Evolutionary conservation across 352 stramenopile species (phyloP).

Genomic region (Globisporangium barbulae): DNA sequence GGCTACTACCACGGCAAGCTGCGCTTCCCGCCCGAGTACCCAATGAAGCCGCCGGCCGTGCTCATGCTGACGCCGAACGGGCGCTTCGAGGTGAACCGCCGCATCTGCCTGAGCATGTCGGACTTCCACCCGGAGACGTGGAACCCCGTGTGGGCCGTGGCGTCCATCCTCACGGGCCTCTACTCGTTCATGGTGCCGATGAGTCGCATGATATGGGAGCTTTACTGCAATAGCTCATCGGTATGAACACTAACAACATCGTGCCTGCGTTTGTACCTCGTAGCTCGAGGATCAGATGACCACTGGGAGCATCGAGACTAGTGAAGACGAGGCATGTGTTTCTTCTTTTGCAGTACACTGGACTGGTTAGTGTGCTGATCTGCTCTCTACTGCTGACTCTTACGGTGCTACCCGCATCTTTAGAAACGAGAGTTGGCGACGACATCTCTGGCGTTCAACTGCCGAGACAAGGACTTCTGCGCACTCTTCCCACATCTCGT

Average conservation of each 20-base stretch:
- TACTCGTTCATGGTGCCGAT: slow-evolving; percentile 91
- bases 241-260: not conserved
- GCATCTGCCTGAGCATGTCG: slow-evolving; percentile 93
- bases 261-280: not conserved
- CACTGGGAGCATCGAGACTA: slow-evolving; percentile 82
- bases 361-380: not conserved
- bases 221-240: not conserved
- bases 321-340: slow-evolving; percentile 53
- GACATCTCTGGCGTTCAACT: slow-evolving; percentile 74
- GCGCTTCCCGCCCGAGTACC: slow-evolving; percentile 92
- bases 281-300: slow-evolving; percentile 78
- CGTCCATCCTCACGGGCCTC: slow-evolving; percentile 92
- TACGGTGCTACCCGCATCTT: not conserved
- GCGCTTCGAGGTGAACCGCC: slow-evolving; percentile 90
- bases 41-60: slow-evolving; percentile 92
- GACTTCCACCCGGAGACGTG: slow-evolving; percentile 95
- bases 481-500: slow-evolving; percentile 86
- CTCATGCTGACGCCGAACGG: slow-evolving; percentile 94
- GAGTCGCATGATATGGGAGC: not conserved
- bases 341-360: slow-evolving; percentile 1
- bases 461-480: slow-evolving; percentile 78
- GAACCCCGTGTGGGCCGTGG: slow-evolving; percentile 95
- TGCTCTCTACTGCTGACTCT: not conserved
- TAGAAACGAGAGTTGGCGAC: slow-evolving; percentile 72
- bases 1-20: slow-evolving; percentile 91